Base-by-base conservation (phyloP, 2,329 filamentous ascomycete species). In the Teratosphaeria nubilosa region DNA sequence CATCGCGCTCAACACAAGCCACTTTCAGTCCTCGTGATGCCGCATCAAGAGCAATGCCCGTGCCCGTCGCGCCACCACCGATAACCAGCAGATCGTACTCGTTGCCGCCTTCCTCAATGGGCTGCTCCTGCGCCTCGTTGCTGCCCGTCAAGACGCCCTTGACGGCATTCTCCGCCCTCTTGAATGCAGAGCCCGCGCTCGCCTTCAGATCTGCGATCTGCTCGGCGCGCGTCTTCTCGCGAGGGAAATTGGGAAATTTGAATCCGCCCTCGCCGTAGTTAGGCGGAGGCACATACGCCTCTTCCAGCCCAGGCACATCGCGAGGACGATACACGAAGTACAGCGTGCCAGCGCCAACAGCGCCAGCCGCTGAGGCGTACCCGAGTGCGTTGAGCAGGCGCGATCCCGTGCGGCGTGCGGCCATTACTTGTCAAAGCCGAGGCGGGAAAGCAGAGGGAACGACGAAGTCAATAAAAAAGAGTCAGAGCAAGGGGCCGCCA, bases 1-100 rank as follows among this genome's bases (percentile, higher is more conserved):
- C 88, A 72, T 92, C 89, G 61, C 88, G 81, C 75, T 94, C 88
- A 16, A 94, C 87, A 55, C 91, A 75, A 13, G 89, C 88, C 59
- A 94, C 88, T 74, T 86, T 89, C 67, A 92, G 76, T 1, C 88
- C 88, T 65, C 88, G 82, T 1, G 88, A 91, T 24, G 85, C 86
- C 37, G 88, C 88, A 73, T 94, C 88, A 52, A 94, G 81, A 13
- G 89, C 88, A 66, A 94, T 90, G 25, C 88, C 88, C 5, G 88
- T 81, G 14, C 88, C 88, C 1, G 89, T 92, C 14, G 88, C 88
- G 63, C 88, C 88, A 62, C 84, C 88, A 58, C 88, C 88, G 66
- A 92, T 89, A 66, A 94, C 78, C 63, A 92, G 77, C 48, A 94
- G 77, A 70, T 92, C 89, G 67, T 91, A 92, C 56, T 83, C 79